Percentiles rank a stretch among this genome's conserved stretches.
phyloP scores from a whole-genome alignment of 306 rosid species.

The Medicago ruthenica region DNA sequence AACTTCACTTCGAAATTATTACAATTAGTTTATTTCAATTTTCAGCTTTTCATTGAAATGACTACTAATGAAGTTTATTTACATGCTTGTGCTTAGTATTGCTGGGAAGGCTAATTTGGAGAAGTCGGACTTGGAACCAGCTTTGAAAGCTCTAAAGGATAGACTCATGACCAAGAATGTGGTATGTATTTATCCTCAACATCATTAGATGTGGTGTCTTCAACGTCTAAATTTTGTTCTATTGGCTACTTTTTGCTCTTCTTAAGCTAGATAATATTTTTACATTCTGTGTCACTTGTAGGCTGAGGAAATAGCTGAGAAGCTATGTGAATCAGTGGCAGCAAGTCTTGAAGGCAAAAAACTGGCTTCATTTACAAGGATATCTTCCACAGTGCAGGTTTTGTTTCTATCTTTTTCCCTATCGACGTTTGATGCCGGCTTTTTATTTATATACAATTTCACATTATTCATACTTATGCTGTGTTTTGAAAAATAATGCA shows the following conservation, averaged over 20 bases:
- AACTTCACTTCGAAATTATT: background rate
- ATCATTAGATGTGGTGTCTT: background rate
- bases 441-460: conserved; percentile 6
- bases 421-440: background rate
- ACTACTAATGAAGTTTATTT: conserved; percentile 25
- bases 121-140: conserved; percentile 93
- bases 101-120: conserved; percentile 98
- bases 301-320: conserved; percentile 99
- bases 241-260: conserved; percentile 17
- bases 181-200: conserved; percentile 58
- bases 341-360: conserved; percentile 98
- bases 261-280: conserved; percentile 30
- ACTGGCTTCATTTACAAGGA: conserved; percentile 90
- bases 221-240: conserved; percentile 8
- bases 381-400: conserved; percentile 97
- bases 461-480: conserved; percentile 19
- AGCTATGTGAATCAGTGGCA: conserved; percentile 97
- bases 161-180: conserved; percentile 99
- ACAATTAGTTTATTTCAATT: conserved; percentile 24
- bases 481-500: conserved; percentile 44
- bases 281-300: conserved; percentile 47
- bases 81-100: conserved; percentile 63
- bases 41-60: conserved; percentile 24
- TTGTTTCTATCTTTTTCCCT: conserved; percentile 37
- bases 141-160: conserved; percentile 94